Conservation (phyloP, 192 early-diverging fungal species). For the Podila clonocystis region DNA sequence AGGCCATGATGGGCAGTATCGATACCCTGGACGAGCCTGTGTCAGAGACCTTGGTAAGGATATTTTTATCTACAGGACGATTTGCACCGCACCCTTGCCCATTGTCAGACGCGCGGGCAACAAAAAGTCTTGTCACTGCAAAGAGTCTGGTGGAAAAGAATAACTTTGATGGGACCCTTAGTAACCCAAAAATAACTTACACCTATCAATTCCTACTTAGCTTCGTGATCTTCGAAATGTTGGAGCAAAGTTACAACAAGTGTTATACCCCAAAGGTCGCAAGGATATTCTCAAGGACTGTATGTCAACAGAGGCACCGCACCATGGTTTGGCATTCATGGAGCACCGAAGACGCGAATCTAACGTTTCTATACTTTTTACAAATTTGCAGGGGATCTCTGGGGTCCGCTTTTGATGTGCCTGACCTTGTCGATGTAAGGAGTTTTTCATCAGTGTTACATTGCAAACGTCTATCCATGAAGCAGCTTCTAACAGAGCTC, state of each 20-base stretch:
- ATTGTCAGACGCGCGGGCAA: too few relatives aligned
- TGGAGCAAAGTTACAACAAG: constrained; percentile 76
- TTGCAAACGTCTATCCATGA: background rate
- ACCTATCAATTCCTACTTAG: constrained; percentile 44
- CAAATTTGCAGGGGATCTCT: constrained; percentile 82
- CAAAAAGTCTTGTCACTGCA: too few relatives aligned
- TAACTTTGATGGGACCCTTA: too few relatives aligned
- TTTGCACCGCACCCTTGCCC: too few relatives aligned
- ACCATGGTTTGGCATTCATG: constrained; percentile 43
- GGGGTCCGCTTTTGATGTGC: constrained; percentile 97
- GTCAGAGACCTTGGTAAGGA: constrained; percentile 84
- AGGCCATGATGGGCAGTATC: constrained; percentile 47
- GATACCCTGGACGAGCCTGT: constrained; percentile 97
- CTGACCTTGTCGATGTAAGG: constrained; percentile 87
- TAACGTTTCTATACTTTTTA: constrained; percentile 44
- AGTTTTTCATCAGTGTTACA: background rate
- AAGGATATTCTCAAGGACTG: constrained; percentile 80
- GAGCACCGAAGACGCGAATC: constrained; percentile 36
- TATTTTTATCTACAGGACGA: background rate
- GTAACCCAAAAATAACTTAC: background rate
- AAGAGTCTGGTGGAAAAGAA: too few relatives aligned
- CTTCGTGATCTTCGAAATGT: constrained; percentile 79
- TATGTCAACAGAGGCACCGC: constrained; percentile 32
- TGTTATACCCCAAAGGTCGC: constrained; percentile 71
- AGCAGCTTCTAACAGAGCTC: background rate